Base-by-base conservation (phyloP, 1,284 basidiomycete genomes). In the Ceratobasidium papillatum region DNA sequence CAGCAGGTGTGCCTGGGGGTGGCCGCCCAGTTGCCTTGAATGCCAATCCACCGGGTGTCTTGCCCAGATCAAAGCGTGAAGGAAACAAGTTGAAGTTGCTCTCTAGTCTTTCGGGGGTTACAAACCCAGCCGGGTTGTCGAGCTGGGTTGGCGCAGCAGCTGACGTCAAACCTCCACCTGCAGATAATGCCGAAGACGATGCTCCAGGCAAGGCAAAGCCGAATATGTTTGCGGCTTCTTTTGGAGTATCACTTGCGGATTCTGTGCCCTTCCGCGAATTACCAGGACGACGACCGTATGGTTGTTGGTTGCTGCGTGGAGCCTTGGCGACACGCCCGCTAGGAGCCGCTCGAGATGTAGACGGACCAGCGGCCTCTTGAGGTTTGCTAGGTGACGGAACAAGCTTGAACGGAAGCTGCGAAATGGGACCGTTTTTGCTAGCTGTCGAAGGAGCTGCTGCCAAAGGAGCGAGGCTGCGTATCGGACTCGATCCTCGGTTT, bases 21-120 rank as follows among this genome's bases (percentile, higher is more conserved):
- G 66, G 36, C 27, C 66, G 52, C 9, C 66, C 66, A 30, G 66
- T 71, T 25, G 66, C 41, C 41, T 71, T 71, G 54, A 71, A 71
- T 4, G 66, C 66, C 27, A 71, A 43, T 17, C 66, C 66, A 30
- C 66, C 66, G 11, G 66, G 66, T 19, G 66, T 71, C 27, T 59
- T 38, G n/a, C 66, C 66, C 19, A 71, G 32, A 30, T 71, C 66
- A 19, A 71, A 43, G 22, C 47, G 43, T 5, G 66, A 27, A 32
- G 66, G 66, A 30, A 71, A 71, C 25, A 71, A 22, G 27, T 41
- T 71, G 41, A 71, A 71, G 38, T 71, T 71, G 22, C 22, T 54
- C 12, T 38, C 54, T 5, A 71, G 47, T 27, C 66, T 52, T 30
- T 71, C 66, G 30, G 66, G 66, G 9, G 66, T 71, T 22, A 71